phyloP scores from a whole-genome alignment of 352 stramenopile species.

The Globisporangium takayamanum region DNA sequence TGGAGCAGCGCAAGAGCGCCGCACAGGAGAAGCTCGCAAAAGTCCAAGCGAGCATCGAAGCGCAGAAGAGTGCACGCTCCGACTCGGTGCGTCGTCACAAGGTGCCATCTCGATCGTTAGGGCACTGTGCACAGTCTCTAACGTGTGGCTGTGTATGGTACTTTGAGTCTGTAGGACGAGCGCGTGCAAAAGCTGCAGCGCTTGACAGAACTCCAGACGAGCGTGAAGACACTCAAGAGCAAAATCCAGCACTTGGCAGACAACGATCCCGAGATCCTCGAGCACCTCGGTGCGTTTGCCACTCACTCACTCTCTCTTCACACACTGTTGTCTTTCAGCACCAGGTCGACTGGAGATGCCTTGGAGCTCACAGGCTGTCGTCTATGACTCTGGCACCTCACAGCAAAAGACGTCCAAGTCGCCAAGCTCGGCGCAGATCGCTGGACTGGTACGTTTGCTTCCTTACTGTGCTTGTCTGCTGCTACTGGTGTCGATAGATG shows the following conservation, averaged over 20 bases:
- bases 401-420: slow-evolving; percentile 47
- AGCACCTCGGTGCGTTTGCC: slow-evolving; percentile 37
- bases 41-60: slow-evolving; percentile 42
- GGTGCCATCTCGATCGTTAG: not conserved
- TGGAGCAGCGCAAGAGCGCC: slow-evolving; percentile 43
- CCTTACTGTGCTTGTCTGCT: not conserved
- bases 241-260: slow-evolving; percentile 65
- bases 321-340: no score
- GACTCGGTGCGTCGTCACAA: slow-evolving; percentile 37
- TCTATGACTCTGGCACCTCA: not conserved
- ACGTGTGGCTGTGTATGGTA: not conserved
- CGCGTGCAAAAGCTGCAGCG: slow-evolving; percentile 52
- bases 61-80: slow-evolving; percentile 37
- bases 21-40: slow-evolving; percentile 36
- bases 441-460: slow-evolving; percentile 50
- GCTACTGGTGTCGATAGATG: not conserved
- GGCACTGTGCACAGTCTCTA: no score
- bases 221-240: slow-evolving; percentile 35
- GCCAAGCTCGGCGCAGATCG: slow-evolving; percentile 67
- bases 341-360: not conserved
- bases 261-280: slow-evolving; percentile 63
- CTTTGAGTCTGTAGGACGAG: slow-evolving; percentile 31
- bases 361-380: not conserved
- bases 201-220: slow-evolving; percentile 41
- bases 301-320: not conserved